Conservation (phyloP, 192 early-diverging fungal genomes). For the Pilobolus umbonatus region DNA sequence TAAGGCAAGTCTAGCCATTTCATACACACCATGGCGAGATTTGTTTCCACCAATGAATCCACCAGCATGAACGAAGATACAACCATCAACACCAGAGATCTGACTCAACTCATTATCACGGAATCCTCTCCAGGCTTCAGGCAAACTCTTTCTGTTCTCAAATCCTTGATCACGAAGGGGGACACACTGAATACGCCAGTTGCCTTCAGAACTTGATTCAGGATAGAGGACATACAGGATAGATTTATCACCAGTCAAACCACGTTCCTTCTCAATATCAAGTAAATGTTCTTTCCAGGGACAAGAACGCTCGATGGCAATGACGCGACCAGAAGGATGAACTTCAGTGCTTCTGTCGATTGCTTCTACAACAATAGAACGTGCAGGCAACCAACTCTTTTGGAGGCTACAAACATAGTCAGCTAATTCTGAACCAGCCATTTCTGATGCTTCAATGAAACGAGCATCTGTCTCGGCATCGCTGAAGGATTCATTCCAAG, state of each 20-base stretch:
- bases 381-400: conserved; percentile 82
- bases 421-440: conserved; percentile 76
- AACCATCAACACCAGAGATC: conserved; percentile 66
- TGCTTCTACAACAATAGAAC: conserved; percentile 76
- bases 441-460: conserved; percentile 61
- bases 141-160: conserved; percentile 72
- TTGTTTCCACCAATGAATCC: conserved; percentile 55
- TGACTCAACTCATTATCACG: conserved; percentile 82
- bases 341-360: conserved; percentile 51
- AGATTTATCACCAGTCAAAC: conserved; percentile 42
- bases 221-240: conserved; percentile 77
- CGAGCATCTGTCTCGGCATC: conserved; percentile 65
- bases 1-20: conserved; percentile 58
- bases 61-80: conserved; percentile 84
- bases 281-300: conserved; percentile 95
- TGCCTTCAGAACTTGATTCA: conserved; percentile 49
- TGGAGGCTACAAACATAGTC: conserved; percentile 67
- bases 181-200: conserved; percentile 79
- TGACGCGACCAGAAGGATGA: conserved; percentile 71
- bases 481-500: conserved; percentile 78
- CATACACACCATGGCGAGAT: conserved; percentile 69
- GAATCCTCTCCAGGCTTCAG: conserved; percentile 71
- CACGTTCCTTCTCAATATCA: conserved; percentile 56
- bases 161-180: conserved; percentile 53
- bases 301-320: conserved; percentile 78